phyloP scores from a whole-genome alignment of 2,329 filamentous ascomycete species.

The Aureobasidium uvarum region DNA sequence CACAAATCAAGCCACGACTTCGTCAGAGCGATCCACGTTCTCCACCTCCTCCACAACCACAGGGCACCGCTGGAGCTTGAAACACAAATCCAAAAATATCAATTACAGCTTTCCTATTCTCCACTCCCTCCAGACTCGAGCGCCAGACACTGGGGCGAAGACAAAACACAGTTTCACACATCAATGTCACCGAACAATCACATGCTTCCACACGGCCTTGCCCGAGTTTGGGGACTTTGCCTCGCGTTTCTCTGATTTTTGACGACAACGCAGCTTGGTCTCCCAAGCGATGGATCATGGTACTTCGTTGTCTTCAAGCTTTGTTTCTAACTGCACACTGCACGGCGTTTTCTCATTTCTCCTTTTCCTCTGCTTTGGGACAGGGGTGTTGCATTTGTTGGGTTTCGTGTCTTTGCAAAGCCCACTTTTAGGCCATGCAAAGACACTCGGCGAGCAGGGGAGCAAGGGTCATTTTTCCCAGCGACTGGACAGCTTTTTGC shows the following conservation, averaged over 20 bases:
- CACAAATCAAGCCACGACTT: slow-evolving; percentile 3
- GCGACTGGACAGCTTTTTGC: background rate
- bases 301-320: background rate
- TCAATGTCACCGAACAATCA: slow-evolving; percentile 2
- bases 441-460: background rate
- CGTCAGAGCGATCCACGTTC: slow-evolving; percentile 12
- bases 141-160: slow-evolving; percentile 1
- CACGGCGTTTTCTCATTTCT: slow-evolving; percentile 2
- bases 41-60: background rate
- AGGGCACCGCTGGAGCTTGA: slow-evolving; percentile 15
- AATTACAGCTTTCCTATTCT: slow-evolving; percentile 14
- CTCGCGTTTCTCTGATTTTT: background rate
- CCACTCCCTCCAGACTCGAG: background rate
- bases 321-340: background rate
- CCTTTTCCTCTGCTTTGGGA: background rate
- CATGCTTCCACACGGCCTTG: background rate
- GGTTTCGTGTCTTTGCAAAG: background rate
- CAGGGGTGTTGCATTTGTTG: slow-evolving; percentile 6
- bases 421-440: background rate
- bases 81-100: slow-evolving; percentile 13
- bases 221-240: background rate
- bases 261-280: background rate
- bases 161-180: background rate
- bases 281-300: background rate
- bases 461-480: background rate